Base-by-base conservation (phyloP, 176 grass and related monocot species). In the Aechmea fasciata region DNA sequence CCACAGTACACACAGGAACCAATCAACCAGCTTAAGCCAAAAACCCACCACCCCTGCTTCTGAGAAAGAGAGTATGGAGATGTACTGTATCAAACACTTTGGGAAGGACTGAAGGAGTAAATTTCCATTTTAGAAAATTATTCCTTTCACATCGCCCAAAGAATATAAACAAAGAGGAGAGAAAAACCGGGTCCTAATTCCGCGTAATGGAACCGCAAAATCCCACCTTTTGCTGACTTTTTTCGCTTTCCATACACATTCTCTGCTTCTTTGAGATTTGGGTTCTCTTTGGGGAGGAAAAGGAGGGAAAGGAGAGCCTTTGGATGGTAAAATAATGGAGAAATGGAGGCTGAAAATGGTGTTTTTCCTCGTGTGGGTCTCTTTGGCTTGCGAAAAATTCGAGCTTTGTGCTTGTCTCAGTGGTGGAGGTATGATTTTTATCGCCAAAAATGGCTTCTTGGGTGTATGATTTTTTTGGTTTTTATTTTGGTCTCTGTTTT, bases 311-410 rank as follows among this genome's bases (percentile, higher is more conserved):
- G 17, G 50, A 26, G 11, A 70, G 12, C 24, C 11, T 55, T 61
- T 78, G 18, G 51, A 19, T 49, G 18, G 57, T 79, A 63, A 23
- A 74, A 57, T 71, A 63, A 92, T 92, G 89, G 65, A 69, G 65
- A 64, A 11, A 64, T 57, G 71, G 65, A 66, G 47, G 49, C 10
- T 47, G 6, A 64, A 51, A 65, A 68, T 47, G 47, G 50, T 29
- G 20, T 74, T 5, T 49, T 77, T 67, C 12, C 17, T 84, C 26
- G 51, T 83, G 1, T 62, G 76, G 11, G 67, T 62, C 25, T 65
- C 67, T 57, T 57, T 79, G 54, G 15, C 69, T 24, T 61, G 23
- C 51, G 26, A 65, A n/a, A 73, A 65, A 20, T 64, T 63, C 74
- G 72, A 76, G 52, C 59, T 76, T n/a, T 75, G 55, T 48, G 74